phyloP scores from a whole-genome alignment of 1,284 basidiomycete genomes.

The Heterobasidion annosum region DNA sequence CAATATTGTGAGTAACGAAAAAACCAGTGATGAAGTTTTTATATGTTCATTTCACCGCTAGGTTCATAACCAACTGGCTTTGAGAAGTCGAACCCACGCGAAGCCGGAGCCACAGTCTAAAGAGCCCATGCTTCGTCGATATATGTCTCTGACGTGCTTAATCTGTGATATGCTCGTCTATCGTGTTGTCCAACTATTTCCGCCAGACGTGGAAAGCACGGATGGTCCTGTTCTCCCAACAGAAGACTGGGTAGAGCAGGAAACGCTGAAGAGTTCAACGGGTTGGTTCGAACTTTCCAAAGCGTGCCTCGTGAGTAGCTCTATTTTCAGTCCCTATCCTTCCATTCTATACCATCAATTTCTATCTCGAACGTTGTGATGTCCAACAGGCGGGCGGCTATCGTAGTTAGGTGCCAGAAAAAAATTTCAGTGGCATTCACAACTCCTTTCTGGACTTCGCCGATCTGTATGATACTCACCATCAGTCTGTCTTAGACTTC shows the following conservation, averaged over 20 bases:
- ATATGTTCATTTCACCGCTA: conserved; percentile 15
- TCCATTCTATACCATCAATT: conserved; percentile 18
- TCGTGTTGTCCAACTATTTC: conserved; percentile 55
- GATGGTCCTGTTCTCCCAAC: conserved; percentile 62
- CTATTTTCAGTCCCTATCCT: conserved; percentile 28
- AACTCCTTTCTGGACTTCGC: conserved; percentile 25
- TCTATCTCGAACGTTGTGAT: neutral
- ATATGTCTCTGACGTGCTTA: conserved; percentile 59
- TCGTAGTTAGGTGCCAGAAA: neutral
- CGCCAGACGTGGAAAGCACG: conserved; percentile 48
- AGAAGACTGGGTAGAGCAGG: conserved; percentile 67
- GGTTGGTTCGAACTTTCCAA: conserved; percentile 70
- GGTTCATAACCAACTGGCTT: conserved; percentile 63
- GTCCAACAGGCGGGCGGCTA: neutral
- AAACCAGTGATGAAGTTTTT: too few species aligned
- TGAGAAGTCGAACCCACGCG: conserved; percentile 46
- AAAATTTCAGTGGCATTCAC: neutral
- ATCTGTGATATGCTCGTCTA: conserved; percentile 59
- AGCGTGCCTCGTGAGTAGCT: conserved; percentile 53
- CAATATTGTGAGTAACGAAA: conserved; percentile 39
- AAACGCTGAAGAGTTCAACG: conserved; percentile 52
- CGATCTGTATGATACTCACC: conserved; percentile 1
- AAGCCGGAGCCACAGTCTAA: conserved; percentile 14
- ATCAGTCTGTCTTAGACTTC: neutral
- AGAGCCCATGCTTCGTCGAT: conserved; percentile 42